Conservation (phyloP, 176 grass and related monocot species). For the Triticum urartu region DNA sequence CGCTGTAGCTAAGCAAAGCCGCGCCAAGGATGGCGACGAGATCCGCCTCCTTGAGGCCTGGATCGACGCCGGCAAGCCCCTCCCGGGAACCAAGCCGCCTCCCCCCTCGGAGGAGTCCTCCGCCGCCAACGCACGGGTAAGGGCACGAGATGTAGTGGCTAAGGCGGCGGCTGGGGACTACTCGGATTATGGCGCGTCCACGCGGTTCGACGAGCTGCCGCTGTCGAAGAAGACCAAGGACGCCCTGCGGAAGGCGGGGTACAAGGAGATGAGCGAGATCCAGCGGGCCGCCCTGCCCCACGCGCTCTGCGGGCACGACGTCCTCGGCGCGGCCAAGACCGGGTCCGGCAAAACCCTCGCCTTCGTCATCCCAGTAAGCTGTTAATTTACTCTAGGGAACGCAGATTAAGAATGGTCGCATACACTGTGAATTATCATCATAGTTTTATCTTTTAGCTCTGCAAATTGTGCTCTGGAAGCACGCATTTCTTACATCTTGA, state of each 20-base stretch:
- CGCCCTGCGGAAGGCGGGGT: constrained; percentile 47
- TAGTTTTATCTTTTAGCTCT: background rate
- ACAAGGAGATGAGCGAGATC: constrained; percentile 86
- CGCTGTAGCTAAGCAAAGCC: constrained; percentile 43
- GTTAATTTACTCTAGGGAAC: constrained; percentile 6
- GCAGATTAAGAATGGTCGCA: background rate
- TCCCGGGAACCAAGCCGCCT: constrained; percentile 53
- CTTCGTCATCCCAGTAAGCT: constrained; percentile 78
- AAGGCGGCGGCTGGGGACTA: constrained; percentile 30
- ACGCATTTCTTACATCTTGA: background rate
- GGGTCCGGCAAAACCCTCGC: constrained; percentile 93
- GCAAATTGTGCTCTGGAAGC: background rate
- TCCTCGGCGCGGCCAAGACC: constrained; percentile 89
- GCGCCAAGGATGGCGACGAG: constrained; percentile 39
- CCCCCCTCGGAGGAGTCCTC: constrained; percentile 39
- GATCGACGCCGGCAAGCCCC: constrained; percentile 80
- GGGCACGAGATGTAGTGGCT: background rate
- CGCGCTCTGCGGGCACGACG: constrained; percentile 73
- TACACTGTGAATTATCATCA: constrained; percentile 1
- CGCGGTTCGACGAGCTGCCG: constrained; percentile 66
- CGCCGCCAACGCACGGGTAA: constrained; percentile 7
- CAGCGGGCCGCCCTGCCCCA: constrained; percentile 85
- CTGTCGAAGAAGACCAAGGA: constrained; percentile 73
- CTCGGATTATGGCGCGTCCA: constrained; percentile 59
- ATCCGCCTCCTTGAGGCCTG: constrained; percentile 66